Evolutionary conservation across 139 green algal species (phyloP), one percentile per base, ranked within the genome.

Genomic region (Edaphochlamys debaryana): DNA sequence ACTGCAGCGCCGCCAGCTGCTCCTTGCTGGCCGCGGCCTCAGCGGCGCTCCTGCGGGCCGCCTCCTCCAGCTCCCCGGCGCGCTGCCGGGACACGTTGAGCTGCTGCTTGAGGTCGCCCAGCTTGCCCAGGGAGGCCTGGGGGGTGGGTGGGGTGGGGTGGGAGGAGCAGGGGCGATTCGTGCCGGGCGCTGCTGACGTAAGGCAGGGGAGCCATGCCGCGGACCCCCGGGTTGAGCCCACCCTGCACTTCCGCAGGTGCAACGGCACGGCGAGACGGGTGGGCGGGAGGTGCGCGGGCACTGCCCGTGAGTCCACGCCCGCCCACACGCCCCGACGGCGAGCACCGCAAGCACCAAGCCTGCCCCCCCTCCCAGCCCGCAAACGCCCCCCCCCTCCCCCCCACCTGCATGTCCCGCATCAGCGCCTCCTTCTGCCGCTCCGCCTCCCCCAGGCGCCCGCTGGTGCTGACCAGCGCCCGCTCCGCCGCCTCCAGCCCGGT

Each of bases 81-180:
- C 72, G 75, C 62, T 82, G 62, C 41, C 52, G 50, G 4, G 62
- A 34, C 1, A 23, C n/a, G 64, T 82, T 82, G 34, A 82, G 62
- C 75, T 72, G 62, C 60, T 82, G 75, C 62, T 82, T 82, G 27
- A 82, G 40, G 30, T 82, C 75, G 62, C 75, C 62, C 60, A 82
- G 40, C 41, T 45, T 45, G 40, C 75, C 62, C 41, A 82, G 63
- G 62, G 11, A 73, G 17, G 75, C 56, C 75, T 80, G 56, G 8
- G 29, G 5, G 38, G n/a, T n/a, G 25, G 37, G 5, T 0, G 23
- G 30, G 23, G 15, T 54, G 45, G 45, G 13, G 45, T 13, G 45
- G 45, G 11, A 54, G 9, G 45, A 13, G 13, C 45, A 54, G 45
- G 9, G 45, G 45, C 13, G 45, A 54, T n/a, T n/a, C n/a, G n/a